Conservation (phyloP, 2,329 filamentous ascomycete genomes). For the Esteya vermicola region DNA sequence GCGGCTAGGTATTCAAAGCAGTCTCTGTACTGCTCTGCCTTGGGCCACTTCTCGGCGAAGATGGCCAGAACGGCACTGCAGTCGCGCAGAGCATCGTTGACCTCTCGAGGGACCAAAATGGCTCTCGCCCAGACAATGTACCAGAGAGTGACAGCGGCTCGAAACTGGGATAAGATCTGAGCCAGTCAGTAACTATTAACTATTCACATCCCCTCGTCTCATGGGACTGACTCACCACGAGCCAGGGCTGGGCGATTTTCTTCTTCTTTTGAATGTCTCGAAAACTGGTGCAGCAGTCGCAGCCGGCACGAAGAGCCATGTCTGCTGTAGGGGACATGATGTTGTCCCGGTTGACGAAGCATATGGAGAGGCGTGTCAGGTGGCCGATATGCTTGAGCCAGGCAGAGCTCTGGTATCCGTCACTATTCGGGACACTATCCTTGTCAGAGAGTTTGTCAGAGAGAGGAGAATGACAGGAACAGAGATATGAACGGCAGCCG, state of each 20-base stretch:
- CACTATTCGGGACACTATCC: conserved; percentile 3
- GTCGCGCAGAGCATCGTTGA: conserved; percentile 18
- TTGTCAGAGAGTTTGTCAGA: neutral
- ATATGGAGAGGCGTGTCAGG: conserved; percentile 3
- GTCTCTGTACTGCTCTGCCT: conserved; percentile 20
- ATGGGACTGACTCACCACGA: neutral
- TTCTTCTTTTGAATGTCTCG: conserved; percentile 3
- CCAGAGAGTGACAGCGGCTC: conserved; percentile 4
- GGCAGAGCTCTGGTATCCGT: conserved; percentile 3
- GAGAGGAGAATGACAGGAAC: neutral
- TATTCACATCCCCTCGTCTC: neutral
- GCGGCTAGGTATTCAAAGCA: conserved; percentile 18
- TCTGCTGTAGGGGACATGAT: conserved; percentile 1
- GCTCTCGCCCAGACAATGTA: conserved; percentile 5
- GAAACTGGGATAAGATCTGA: conserved; percentile 3
- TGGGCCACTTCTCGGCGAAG: conserved; percentile 21
- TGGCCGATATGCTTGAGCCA: conserved; percentile 6
- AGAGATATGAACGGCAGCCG: neutral
- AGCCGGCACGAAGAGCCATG: neutral
- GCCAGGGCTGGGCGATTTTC: conserved; percentile 4
- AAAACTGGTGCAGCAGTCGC: conserved; percentile 1
- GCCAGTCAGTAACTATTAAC: neutral
- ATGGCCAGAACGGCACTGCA: conserved; percentile 22
- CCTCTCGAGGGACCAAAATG: conserved; percentile 1
- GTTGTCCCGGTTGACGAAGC: neutral